A percentile compares a stretch with the other conserved stretches of the same genome.
phyloP scores from a whole-genome alignment of 2,329 filamentous ascomycete species.

The Rosellinia necatrix region DNA sequence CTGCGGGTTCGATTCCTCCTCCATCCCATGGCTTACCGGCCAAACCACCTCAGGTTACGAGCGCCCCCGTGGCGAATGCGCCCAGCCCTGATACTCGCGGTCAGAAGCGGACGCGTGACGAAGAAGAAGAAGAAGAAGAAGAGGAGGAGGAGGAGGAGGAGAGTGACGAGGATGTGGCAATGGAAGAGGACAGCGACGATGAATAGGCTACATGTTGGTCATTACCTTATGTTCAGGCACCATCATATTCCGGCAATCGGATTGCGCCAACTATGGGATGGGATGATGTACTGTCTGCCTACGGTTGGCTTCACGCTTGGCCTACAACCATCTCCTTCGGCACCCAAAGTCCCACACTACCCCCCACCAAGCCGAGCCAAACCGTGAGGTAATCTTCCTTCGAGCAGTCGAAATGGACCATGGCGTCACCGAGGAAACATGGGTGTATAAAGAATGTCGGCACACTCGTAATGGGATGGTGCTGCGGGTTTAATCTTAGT shows the following conservation, averaged over 20 bases:
- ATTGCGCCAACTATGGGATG: neutral
- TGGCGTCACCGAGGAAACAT: constrained; percentile 82
- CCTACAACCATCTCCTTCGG: constrained; percentile 67
- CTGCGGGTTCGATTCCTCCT: constrained; percentile 46
- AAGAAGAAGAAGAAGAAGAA: constrained; percentile 68
- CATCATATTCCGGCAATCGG: constrained; percentile 3
- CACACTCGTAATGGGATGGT: constrained; percentile 79
- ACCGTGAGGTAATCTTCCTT: constrained; percentile 76
- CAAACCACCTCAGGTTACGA: constrained; percentile 54
- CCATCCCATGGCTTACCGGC: constrained; percentile 48
- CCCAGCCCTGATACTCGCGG: constrained; percentile 61
- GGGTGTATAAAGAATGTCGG: constrained; percentile 93
- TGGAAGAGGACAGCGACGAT: constrained; percentile 43
- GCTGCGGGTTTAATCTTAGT: constrained; percentile 53
- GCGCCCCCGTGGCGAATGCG: constrained; percentile 56
- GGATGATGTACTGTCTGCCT: neutral
- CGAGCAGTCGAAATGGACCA: constrained; percentile 67
- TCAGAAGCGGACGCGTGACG: constrained; percentile 73
- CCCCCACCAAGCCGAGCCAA: constrained; percentile 88
- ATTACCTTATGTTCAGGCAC: constrained; percentile 7
- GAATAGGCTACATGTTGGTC: constrained; percentile 19
- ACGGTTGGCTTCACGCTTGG: constrained; percentile 10
- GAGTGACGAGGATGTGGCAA: constrained; percentile 64
- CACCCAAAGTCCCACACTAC: constrained; percentile 77
- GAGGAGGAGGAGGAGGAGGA: constrained; percentile 64